These are phyloP conservation scores for Acanthamoeba triangularis DNA, from an alignment of 208 protist genomes.

Conservation along the genomic window DNA sequence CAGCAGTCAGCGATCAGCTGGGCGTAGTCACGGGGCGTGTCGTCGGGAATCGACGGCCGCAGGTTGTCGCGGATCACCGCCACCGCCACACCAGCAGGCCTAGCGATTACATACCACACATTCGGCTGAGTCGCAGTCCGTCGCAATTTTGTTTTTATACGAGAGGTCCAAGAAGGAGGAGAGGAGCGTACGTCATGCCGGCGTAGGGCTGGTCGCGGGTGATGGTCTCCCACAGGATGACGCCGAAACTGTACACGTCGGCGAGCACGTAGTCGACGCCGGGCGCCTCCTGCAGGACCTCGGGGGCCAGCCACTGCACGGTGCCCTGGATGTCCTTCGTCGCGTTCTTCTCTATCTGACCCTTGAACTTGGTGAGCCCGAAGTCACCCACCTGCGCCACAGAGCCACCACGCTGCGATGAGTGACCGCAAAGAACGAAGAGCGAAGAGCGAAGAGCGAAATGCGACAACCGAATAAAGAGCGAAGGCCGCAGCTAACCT, in stretches of 20 bases:
- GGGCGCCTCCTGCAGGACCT: not conserved
- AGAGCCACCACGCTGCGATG: not conserved
- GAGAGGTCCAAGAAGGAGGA: not conserved
- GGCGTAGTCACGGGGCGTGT: not conserved
- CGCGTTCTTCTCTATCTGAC: conserved; percentile 18
- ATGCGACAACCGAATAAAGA: not conserved
- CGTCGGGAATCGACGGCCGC: not conserved
- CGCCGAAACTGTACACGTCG: conserved; percentile 18
- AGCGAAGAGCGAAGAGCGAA: not conserved
- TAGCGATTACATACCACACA: not conserved
- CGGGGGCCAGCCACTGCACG: conserved; percentile 15
- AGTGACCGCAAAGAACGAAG: not conserved
- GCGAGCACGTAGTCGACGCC: conserved; percentile 16
- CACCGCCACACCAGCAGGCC: not conserved
- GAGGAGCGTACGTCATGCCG: conserved; percentile 19
- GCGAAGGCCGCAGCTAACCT: not conserved
- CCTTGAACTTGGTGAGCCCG: conserved; percentile 27
- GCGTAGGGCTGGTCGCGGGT: conserved; percentile 21
- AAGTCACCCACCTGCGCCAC: conserved; percentile 34
- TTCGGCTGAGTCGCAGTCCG: not conserved
- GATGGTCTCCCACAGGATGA: conserved; percentile 11
- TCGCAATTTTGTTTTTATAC: not conserved
- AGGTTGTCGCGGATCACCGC: conserved; percentile 17
- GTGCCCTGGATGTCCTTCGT: not conserved
- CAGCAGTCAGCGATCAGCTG: conserved; percentile 3